phyloP scores from a whole-genome alignment of 2,329 filamentous ascomycete species.

The Trichoderma citrinoviride region DNA sequence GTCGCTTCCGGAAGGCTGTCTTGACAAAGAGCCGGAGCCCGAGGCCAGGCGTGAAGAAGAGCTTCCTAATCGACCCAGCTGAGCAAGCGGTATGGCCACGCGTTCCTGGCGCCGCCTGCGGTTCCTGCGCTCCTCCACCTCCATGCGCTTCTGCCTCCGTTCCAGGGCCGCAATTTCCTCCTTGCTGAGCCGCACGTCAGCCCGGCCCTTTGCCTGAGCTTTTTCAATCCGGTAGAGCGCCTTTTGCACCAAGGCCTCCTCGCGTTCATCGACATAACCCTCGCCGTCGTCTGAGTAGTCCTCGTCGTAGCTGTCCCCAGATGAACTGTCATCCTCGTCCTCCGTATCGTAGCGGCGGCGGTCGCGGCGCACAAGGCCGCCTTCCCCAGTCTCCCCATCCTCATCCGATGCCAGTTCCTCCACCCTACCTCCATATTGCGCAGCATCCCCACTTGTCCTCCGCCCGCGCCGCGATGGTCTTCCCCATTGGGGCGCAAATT shows the following conservation, averaged over 20 bases:
- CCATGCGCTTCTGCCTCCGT: conserved; percentile 59
- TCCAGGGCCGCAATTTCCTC: conserved; percentile 80
- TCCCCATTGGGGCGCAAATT: conserved; percentile 93
- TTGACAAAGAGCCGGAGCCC: conserved; percentile 2
- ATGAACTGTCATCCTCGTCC: conserved; percentile 33
- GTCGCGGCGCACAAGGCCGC: conserved; percentile 41
- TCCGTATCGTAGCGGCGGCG: conserved; percentile 33
- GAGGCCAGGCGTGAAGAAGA: not conserved
- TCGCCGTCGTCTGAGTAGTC: conserved; percentile 37
- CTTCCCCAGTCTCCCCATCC: conserved; percentile 48
- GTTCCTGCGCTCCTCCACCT: conserved; percentile 42
- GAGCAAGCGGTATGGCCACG: conserved; percentile 52
- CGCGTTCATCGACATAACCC: conserved; percentile 42
- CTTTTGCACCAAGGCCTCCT: conserved; percentile 72
- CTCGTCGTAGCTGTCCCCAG: conserved; percentile 32
- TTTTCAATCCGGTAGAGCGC: conserved; percentile 77
- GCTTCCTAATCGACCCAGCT: conserved; percentile 38
- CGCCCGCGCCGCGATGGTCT: conserved; percentile 93
- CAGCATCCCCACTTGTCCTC: conserved; percentile 53
- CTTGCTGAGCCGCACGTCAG: conserved; percentile 75
- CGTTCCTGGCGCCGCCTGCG: conserved; percentile 45
- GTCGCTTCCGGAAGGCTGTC: conserved; percentile 29
- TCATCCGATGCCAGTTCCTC: conserved; percentile 67
- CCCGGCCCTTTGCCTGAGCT: conserved; percentile 71
- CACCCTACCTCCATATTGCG: conserved; percentile 46